phyloP scores from a whole-genome alignment of 768 basidiomycete species.

The Suillus subalutaceus region DNA sequence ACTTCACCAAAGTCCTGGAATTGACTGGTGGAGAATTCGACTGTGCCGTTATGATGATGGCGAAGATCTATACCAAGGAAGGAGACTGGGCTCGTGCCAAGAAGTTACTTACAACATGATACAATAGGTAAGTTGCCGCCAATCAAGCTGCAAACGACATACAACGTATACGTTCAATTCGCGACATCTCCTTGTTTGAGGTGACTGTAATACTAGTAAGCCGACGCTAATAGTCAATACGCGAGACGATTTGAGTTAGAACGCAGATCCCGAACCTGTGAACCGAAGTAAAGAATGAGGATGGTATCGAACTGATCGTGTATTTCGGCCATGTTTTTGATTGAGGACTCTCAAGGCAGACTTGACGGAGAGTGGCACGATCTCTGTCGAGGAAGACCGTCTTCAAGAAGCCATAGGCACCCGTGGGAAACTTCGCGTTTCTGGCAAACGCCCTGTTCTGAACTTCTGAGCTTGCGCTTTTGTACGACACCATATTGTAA shows the following conservation, averaged over 20 bases:
- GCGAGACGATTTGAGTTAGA: neutral
- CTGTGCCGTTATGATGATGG: slow-evolving; percentile 85
- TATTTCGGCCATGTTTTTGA: slow-evolving; percentile 71
- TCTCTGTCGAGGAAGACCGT: slow-evolving; percentile 1
- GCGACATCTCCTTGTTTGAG: slow-evolving; percentile 94
- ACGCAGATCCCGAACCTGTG: slow-evolving; percentile 44
- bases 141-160: slow-evolving; percentile 55
- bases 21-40: slow-evolving; percentile 77
- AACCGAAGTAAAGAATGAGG: slow-evolving; percentile 89
- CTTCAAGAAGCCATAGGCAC: too few relatives aligned
- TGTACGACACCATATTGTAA: too few relatives aligned
- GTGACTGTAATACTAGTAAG: slow-evolving; percentile 91
- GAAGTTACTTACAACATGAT: slow-evolving; percentile 56
- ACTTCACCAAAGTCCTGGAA: slow-evolving; percentile 20
- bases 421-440: too few relatives aligned
- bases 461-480: too few relatives aligned
- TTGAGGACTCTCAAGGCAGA: neutral
- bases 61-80: slow-evolving; percentile 80
- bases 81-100: slow-evolving; percentile 73
- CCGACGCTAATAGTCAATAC: slow-evolving; percentile 7
- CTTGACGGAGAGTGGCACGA: neutral
- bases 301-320: slow-evolving; percentile 96
- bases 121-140: slow-evolving; percentile 49
- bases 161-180: slow-evolving; percentile 90
- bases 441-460: too few relatives aligned